These are phyloP conservation scores for Puccinia hordei DNA, from an alignment of 1,284 basidiomycete species.

Conservation along the genomic window DNA sequence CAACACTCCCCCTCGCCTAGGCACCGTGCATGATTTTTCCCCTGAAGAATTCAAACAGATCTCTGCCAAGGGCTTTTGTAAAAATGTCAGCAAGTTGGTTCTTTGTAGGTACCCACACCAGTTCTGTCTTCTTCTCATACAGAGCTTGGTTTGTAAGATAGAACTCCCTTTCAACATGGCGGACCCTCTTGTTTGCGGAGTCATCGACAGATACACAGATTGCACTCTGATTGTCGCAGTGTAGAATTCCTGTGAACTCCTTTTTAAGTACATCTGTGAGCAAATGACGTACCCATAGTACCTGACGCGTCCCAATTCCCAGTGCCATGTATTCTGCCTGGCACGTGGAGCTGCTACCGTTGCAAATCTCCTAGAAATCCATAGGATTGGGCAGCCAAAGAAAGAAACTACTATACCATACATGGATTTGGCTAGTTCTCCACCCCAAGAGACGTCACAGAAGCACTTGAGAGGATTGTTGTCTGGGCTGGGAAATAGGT, in stretches of 20 bases:
- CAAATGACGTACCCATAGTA: too few species aligned
- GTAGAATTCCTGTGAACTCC: neutral
- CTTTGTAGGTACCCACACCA: constrained; percentile 1
- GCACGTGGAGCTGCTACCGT: neutral
- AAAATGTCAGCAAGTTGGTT: constrained; percentile 21
- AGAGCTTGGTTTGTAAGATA: constrained; percentile 8
- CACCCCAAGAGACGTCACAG: neutral
- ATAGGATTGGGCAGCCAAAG: neutral
- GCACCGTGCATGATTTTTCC: neutral
- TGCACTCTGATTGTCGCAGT: neutral
- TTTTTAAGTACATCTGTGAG: neutral
- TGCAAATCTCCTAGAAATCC: neutral
- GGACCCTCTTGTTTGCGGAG: neutral
- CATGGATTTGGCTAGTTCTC: neutral
- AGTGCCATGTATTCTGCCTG: constrained; percentile 20
- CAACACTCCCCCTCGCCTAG: too few species aligned
- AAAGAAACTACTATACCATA: neutral
- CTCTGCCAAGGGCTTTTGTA: neutral
- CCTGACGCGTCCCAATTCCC: neutral
- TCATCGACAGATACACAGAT: neutral
- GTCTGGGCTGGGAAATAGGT: neutral
- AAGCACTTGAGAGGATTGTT: neutral
- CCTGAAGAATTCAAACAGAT: neutral
- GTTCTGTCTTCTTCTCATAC: neutral
- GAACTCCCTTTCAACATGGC: constrained; percentile 12